phyloP scores from a whole-genome alignment of 1,284 basidiomycete genomes.

The Melampsora larici-populina region DNA sequence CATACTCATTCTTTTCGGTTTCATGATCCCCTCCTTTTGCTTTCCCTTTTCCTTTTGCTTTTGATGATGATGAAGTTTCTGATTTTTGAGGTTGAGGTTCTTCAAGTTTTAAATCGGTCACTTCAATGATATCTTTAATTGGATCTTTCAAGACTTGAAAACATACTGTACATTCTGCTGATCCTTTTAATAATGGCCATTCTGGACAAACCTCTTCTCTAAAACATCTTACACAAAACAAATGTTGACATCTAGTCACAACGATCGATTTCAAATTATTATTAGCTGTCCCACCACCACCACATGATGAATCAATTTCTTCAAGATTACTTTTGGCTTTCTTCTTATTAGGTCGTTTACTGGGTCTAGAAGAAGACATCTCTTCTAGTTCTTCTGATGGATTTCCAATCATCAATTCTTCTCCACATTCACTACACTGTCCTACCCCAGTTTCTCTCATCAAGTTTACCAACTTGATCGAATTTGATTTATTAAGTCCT shows the following conservation, averaged over 20 bases:
- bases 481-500: slow-evolving; percentile 73
- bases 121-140: slow-evolving; percentile 17
- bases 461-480: slow-evolving; percentile 72
- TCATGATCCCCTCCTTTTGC: neutral
- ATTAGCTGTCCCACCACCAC: neutral
- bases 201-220: slow-evolving; percentile 1
- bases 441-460: slow-evolving; percentile 79
- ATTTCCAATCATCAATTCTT: slow-evolving; percentile 63
- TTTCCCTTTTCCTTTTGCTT: slow-evolving; percentile 3
- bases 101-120: slow-evolving; percentile 20
- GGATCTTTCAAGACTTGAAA: neutral
- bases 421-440: slow-evolving; percentile 79
- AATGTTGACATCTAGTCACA: slow-evolving; percentile 86
- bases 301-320: slow-evolving; percentile 47
- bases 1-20: slow-evolving; percentile 14
- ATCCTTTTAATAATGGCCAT: slow-evolving; percentile 1
- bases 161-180: slow-evolving; percentile 30
- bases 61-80: no score
- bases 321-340: slow-evolving; percentile 46
- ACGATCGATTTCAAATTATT: slow-evolving; percentile 46
- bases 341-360: slow-evolving; percentile 47
- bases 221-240: slow-evolving; percentile 61
- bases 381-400: slow-evolving; percentile 58
- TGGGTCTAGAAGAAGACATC: slow-evolving; percentile 48
- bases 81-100: no score